Conservation (phyloP, 371 early-diverging fungal genomes). For the Mortierella sp. region DNA sequence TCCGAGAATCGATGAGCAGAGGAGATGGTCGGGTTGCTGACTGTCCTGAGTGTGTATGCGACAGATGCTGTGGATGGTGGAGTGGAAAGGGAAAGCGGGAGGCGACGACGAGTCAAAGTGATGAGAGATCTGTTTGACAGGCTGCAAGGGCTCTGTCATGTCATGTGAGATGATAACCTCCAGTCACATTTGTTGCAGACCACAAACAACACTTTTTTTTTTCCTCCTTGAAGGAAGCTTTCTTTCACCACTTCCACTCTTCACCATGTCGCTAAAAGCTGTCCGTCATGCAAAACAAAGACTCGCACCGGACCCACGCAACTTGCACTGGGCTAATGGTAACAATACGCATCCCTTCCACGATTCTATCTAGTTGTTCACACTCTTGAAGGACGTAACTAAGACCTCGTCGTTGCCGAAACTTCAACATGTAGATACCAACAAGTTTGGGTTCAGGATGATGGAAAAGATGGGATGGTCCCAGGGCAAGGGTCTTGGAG, state of each 20-base stretch:
- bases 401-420: no score
- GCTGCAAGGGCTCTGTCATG: no score
- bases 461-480: constrained; percentile 96
- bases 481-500: constrained; percentile 93
- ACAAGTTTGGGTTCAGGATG: constrained; percentile 90
- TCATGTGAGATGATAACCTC: neutral
- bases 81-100: no score
- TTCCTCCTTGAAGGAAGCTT: neutral
- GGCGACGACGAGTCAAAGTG: no score
- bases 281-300: constrained; percentile 85
- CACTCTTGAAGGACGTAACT: no score
- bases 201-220: neutral
- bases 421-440: constrained; percentile 84
- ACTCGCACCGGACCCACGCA: constrained; percentile 92
- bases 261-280: constrained; percentile 75
- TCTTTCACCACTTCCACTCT: neutral
- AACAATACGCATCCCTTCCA: constrained; percentile 1
- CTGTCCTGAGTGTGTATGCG: no score
- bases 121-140: no score
- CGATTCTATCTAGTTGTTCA: no score
- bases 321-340: constrained; percentile 89
- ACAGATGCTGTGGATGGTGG: no score
- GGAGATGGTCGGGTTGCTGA: no score
- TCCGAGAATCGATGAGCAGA: no score
- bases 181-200: neutral